Percentiles rank a stretch among this genome's conserved stretches.
Evolutionary conservation across 2,329 filamentous ascomycete genomes (phyloP).

Genomic region (Fusarium sp.): DNA sequence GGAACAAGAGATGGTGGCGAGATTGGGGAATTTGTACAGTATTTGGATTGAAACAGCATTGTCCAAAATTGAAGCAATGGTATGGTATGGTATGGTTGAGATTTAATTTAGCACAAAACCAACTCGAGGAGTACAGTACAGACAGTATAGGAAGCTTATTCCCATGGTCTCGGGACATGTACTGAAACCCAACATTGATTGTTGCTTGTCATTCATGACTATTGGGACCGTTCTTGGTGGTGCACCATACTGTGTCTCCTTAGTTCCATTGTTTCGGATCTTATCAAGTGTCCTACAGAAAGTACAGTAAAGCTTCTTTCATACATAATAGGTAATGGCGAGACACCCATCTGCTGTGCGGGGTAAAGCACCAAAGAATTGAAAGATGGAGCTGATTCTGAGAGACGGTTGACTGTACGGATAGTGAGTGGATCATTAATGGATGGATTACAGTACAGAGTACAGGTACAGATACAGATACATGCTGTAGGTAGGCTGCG

Average conservation of each 20-base stretch:
- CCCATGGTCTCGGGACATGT: not conserved
- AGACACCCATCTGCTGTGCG: slow-evolving; percentile 11
- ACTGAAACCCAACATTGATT: not conserved
- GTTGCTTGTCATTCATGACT: not conserved
- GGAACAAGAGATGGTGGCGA: slow-evolving; percentile 14
- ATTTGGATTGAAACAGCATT: not conserved
- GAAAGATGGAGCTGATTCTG: not conserved
- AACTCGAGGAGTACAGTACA: not conserved
- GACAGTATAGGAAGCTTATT: not conserved
- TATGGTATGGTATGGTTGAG: not conserved
- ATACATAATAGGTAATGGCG: slow-evolving; percentile 1
- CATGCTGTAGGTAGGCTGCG: slow-evolving; percentile 34
- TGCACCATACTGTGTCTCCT: not conserved
- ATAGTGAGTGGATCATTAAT: not conserved
- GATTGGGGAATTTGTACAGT: not conserved
- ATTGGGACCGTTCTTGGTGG: not conserved
- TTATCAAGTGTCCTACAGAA: not conserved
- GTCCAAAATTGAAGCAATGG: not conserved
- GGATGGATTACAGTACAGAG: not conserved
- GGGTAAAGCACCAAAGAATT: not conserved
- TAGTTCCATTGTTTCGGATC: not conserved
- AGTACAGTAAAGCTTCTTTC: slow-evolving; percentile 36
- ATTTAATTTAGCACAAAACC: not conserved
- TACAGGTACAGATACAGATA: too few relatives aligned
- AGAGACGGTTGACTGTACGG: not conserved